Evolutionary conservation across 2,329 filamentous ascomycete genomes (phyloP).

Genomic region (Epicoccum nigrum): DNA sequence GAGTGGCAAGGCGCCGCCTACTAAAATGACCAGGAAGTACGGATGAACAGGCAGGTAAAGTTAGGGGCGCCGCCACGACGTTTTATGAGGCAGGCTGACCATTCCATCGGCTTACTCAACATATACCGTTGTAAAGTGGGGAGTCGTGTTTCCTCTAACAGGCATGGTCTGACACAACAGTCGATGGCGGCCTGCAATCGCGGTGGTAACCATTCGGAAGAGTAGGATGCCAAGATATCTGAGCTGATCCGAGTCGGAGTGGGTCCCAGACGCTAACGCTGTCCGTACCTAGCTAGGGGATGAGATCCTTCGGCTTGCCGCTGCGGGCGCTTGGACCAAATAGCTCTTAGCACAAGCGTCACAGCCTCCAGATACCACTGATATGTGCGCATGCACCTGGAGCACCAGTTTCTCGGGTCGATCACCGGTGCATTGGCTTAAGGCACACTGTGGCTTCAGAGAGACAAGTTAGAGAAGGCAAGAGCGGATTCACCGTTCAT

Average conservation of each 20-base stretch:
- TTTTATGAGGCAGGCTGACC: not conserved
- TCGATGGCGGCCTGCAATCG: not conserved
- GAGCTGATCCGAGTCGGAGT: slow-evolving; percentile 1
- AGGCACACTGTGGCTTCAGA: not conserved
- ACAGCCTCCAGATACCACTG: not conserved
- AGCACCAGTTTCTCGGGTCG: not conserved
- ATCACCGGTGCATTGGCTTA: not conserved
- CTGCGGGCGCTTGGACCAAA: too few relatives aligned
- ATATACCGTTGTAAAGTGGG: not conserved
- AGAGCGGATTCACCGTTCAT: not conserved
- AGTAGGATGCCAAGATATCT: not conserved
- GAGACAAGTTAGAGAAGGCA: not conserved
- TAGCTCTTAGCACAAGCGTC: too few relatives aligned
- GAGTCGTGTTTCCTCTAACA: not conserved
- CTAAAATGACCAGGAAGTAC: not conserved
- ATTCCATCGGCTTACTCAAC: not conserved
- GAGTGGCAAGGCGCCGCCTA: not conserved
- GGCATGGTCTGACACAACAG: not conserved
- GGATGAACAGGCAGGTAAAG: not conserved
- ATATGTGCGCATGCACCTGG: not conserved
- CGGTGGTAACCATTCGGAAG: not conserved
- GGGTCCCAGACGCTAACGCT: slow-evolving; percentile 4
- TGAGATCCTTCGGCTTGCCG: too few relatives aligned
- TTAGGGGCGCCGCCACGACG: not conserved
- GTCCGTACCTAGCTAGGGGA: not conserved